Base-by-base conservation (phyloP, 805 yeast species). In the Teunomyces tritomae region DNA sequence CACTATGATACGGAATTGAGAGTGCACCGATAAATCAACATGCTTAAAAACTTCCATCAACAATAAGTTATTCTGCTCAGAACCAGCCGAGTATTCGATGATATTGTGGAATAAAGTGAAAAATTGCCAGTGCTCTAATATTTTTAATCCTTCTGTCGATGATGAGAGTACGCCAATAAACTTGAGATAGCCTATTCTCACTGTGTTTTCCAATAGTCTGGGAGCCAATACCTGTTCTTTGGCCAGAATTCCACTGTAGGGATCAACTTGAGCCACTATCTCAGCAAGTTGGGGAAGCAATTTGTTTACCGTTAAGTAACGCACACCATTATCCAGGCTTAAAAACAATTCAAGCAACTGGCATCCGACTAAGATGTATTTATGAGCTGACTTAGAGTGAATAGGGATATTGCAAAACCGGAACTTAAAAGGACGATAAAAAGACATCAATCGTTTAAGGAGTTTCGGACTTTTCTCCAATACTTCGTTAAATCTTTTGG, bases 391-490 rank as follows among this genome's bases (percentile, higher is more conserved):
- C 69, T 40, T 82, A 65, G 26, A 72, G 68, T 6, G 87, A 73
- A 56, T 49, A 5, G 64, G 52, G 8, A 68, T 52, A 24, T 64
- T 65, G 41, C 73, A 67, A 64, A 90, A 92, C 47, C 97, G 72
- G 57, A 84, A 82, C 65, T 95, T 91, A 69, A 91, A 86, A 0
- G 99, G 99, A 46, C 98, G 74, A 62, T 83, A 92, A 62, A 92
- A 94, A 1, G 96, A 87, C 56, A 91, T 64, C 24, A 94, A 63
- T 47, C 97, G 70, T 60, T 92, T 91, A 61, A 91, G 75, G 57
- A 94, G 89, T 58, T 91, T 92, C 0, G 97, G 89, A 2, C 85
- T 84, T 56, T 78, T 82, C 39, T 73, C 76, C 30, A 83, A 74
- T 1, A 86, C 71, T 48, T 92, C 98, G 28, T 89, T 96, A 37